A percentile compares a stretch with the other conserved stretches of the same genome.
Conservation (phyloP, 208 protist species). For the Porcisia hertigi region DNA sequence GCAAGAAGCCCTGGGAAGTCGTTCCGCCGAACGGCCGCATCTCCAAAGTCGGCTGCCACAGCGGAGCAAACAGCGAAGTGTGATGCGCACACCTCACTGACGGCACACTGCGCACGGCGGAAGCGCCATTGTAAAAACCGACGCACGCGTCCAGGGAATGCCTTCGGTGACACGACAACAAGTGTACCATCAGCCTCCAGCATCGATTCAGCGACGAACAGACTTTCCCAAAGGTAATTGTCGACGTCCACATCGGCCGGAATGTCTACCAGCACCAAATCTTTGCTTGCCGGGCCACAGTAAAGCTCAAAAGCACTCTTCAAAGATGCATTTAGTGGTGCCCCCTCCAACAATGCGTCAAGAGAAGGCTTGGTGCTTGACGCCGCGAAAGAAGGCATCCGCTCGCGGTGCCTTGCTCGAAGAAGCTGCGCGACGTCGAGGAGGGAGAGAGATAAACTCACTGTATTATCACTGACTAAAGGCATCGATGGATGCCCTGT, state of each 20-base stretch:
- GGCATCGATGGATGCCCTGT: neutral
- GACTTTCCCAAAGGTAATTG: constrained; percentile 19
- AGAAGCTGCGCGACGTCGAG: constrained; percentile 10
- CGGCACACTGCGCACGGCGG: constrained; percentile 6
- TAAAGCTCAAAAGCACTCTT: constrained; percentile 19
- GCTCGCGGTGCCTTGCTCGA: constrained; percentile 19
- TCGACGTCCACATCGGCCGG: neutral
- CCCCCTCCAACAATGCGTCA: constrained; percentile 3
- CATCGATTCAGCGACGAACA: constrained; percentile 25
- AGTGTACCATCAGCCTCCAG: constrained; percentile 15
- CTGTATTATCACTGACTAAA: neutral
- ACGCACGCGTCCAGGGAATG: constrained; percentile 12
- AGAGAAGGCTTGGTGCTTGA: neutral
- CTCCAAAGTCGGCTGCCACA: constrained; percentile 25
- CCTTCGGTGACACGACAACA: constrained; percentile 15
- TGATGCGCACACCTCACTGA: neutral
- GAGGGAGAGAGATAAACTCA: constrained; percentile 20
- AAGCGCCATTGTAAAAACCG: constrained; percentile 35
- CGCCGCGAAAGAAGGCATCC: neutral
- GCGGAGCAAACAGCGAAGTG: constrained; percentile 32
- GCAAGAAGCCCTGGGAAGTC: constrained; percentile 45
- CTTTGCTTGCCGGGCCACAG: constrained; percentile 28
- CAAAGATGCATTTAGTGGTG: neutral
- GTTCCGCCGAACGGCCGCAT: constrained; percentile 10
- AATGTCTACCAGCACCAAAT: constrained; percentile 22